Conservation (phyloP, 78 protist species). For the Polysphondylium violaceum region DNA sequence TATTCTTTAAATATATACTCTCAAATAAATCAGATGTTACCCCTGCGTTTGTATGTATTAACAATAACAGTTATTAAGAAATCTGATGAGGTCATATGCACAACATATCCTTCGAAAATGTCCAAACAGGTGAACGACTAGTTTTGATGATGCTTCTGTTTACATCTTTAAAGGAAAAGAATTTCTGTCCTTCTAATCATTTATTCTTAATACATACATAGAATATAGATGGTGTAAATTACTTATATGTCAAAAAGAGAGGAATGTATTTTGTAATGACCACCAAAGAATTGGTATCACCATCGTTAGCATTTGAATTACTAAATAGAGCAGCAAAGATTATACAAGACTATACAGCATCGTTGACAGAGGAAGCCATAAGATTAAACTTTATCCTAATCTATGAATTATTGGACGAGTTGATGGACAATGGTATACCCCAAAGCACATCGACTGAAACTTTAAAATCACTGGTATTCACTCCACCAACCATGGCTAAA, state of each 20-base stretch:
- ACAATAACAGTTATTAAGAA: background rate
- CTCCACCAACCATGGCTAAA: conserved; percentile 47
- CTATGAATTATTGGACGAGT: conserved; percentile 96
- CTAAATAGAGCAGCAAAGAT: conserved; percentile 80
- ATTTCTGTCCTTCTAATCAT: background rate
- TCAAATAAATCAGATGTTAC: conserved; percentile 45
- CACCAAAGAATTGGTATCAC: conserved; percentile 86
- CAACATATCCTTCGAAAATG: too few relatives aligned
- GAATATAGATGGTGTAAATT: conserved; percentile 87
- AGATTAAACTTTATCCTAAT: conserved; percentile 90
- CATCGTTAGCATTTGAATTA: conserved; percentile 87
- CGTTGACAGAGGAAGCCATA: conserved; percentile 89
- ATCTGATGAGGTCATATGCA: too few relatives aligned
- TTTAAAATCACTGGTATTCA: conserved; percentile 85
- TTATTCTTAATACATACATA: too few relatives aligned
- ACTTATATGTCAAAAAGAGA: conserved; percentile 62
- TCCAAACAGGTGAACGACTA: too few relatives aligned
- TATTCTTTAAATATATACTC: conserved; percentile 86
- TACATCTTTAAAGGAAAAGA: background rate
- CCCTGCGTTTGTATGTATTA: conserved; percentile 63
- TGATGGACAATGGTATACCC: conserved; percentile 88
- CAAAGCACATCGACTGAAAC: conserved; percentile 91
- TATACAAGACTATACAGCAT: conserved; percentile 82
- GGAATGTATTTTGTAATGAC: conserved; percentile 89
- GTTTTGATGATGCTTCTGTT: too few relatives aligned